Percentiles rank a stretch among this genome's conserved stretches.
Conservation (phyloP, 2,329 filamentous ascomycete genomes). For the Monilinia polystroma region DNA sequence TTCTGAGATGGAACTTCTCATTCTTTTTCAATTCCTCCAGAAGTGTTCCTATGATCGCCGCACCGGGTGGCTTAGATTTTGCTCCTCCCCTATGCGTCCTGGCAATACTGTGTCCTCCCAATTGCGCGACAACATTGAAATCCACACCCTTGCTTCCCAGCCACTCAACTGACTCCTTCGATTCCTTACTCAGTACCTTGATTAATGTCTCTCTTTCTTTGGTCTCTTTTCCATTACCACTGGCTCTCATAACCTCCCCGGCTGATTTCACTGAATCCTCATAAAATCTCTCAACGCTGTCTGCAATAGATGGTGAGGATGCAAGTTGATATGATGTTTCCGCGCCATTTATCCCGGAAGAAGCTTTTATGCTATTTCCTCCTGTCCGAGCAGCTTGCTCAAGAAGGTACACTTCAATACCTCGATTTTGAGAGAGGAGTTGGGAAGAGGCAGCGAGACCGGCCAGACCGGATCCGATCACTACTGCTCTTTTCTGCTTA, state of each 20-base stretch:
- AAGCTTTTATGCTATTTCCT: slow-evolving; percentile 66
- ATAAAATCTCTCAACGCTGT: slow-evolving; percentile 45
- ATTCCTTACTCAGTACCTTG: slow-evolving; percentile 48
- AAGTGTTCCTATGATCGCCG: slow-evolving; percentile 56
- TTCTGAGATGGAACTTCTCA: slow-evolving; percentile 52
- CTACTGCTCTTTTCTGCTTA: slow-evolving; percentile 46
- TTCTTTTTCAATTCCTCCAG: slow-evolving; percentile 51
- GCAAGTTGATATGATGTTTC: slow-evolving; percentile 55
- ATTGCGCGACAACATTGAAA: slow-evolving; percentile 54
- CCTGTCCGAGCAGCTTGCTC: slow-evolving; percentile 60
- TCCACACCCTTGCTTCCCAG: slow-evolving; percentile 58
- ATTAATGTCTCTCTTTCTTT: slow-evolving; percentile 47
- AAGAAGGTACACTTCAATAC: slow-evolving; percentile 54
- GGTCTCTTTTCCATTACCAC: slow-evolving; percentile 14
- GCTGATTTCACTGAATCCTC: slow-evolving; percentile 58
- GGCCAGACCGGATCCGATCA: slow-evolving; percentile 65
- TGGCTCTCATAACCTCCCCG: slow-evolving; percentile 41
- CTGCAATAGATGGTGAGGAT: slow-evolving; percentile 41
- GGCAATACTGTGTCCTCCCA: slow-evolving; percentile 58
- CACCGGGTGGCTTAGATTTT: slow-evolving; percentile 54
- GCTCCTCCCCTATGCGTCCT: slow-evolving; percentile 59
- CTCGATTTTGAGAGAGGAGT: slow-evolving; percentile 49
- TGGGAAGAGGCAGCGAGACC: slow-evolving; percentile 59
- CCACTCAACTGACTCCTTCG: slow-evolving; percentile 54
- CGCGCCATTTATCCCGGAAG: slow-evolving; percentile 64